Evolutionary conservation across 345 rosid species (phyloP).

Genomic region (Hypericum androsaemum): DNA sequence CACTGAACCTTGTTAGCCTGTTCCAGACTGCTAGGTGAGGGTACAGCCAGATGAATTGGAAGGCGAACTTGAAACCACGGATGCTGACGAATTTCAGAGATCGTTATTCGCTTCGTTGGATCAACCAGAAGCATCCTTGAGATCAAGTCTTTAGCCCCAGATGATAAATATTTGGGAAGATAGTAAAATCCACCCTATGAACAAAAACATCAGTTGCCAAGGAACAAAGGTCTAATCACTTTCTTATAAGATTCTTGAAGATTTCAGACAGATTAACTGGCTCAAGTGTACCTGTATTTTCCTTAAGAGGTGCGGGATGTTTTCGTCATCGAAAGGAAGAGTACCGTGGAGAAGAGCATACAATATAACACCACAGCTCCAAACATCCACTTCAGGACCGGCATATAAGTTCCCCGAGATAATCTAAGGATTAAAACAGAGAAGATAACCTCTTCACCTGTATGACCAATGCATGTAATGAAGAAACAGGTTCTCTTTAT

Average conservation of each 20-base stretch:
- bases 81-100: slow-evolving; percentile 85
- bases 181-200: slow-evolving; percentile 76
- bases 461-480: not conserved
- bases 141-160: slow-evolving; percentile 81
- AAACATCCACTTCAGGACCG: slow-evolving; percentile 96
- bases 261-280: no score
- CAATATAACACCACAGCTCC: slow-evolving; percentile 98
- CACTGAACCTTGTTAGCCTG: slow-evolving; percentile 65
- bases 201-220: not conserved
- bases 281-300: slow-evolving; percentile 68
- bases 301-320: slow-evolving; percentile 76
- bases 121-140: slow-evolving; percentile 93
- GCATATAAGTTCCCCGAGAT: slow-evolving; percentile 79
- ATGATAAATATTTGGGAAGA: slow-evolving; percentile 85
- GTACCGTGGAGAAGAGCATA: slow-evolving; percentile 92
- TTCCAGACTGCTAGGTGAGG: slow-evolving; percentile 68
- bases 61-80: slow-evolving; percentile 87
- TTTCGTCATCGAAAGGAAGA: slow-evolving; percentile 94
- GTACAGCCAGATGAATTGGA: slow-evolving; percentile 77
- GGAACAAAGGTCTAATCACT: not conserved
- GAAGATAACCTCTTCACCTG: not conserved
- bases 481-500: no score
- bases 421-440: slow-evolving; percentile 38
- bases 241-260: no score
- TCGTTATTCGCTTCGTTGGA: slow-evolving; percentile 76